Percentiles rank a stretch among this genome's conserved stretches.
These are phyloP conservation scores for Rhizophagus sp. DNA, from an alignment of 192 early-diverging fungal genomes.

Conservation along the genomic window DNA sequence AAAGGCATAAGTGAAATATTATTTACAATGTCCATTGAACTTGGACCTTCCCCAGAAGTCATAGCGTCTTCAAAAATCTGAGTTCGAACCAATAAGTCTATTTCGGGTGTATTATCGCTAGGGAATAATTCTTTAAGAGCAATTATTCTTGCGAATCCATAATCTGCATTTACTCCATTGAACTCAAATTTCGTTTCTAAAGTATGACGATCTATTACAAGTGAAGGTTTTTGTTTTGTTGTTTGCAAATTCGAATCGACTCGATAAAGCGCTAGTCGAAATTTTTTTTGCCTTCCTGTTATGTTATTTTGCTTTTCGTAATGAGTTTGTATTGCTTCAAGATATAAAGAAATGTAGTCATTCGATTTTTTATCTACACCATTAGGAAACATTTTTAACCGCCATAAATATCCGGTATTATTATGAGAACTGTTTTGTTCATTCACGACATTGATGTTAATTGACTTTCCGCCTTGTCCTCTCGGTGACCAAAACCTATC, in stretches of 20 bases:
- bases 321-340: constrained; percentile 19
- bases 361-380: constrained; percentile 20
- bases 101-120: not conserved
- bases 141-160: not conserved
- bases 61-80: not conserved
- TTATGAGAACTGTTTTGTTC: not conserved
- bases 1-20: not conserved
- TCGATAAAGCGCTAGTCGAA: not conserved
- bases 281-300: not conserved
- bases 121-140: constrained; percentile 7
- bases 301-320: constrained; percentile 12
- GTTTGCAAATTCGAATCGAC: not conserved
- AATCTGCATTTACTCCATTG: not conserved
- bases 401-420: constrained; percentile 19
- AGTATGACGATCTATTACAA: not conserved
- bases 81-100: constrained; percentile 14
- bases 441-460: not conserved
- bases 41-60: not conserved
- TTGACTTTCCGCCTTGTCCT: not conserved
- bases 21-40: not conserved
- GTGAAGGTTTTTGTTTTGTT: not conserved
- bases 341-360: constrained; percentile 13
- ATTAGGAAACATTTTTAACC: constrained; percentile 26
- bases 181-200: constrained; percentile 6
- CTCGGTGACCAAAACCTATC: constrained; percentile 29